phyloP scores from a whole-genome alignment of 176 grass and related monocot genomes.

The Juncus inflexus region DNA sequence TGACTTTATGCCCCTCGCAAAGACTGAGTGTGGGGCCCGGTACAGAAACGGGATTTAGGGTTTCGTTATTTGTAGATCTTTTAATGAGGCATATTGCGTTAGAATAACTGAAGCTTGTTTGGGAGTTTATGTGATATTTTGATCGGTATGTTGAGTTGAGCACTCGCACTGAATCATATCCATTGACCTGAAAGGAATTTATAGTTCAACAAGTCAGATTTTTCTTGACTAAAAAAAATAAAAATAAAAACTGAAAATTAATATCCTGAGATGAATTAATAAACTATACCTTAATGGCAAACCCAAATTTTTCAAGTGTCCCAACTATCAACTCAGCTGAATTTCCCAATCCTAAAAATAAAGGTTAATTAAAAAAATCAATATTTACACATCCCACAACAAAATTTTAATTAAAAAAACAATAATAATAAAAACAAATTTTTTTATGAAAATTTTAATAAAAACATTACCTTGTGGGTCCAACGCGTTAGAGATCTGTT shows the following conservation, averaged over 20 bases:
- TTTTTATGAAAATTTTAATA: too few species aligned
- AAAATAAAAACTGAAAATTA: too few species aligned
- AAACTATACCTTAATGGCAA: slow-evolving; percentile 57
- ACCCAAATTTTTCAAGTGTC: slow-evolving; percentile 50
- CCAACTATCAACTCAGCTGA: slow-evolving; percentile 45
- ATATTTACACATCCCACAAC: slow-evolving; percentile 15
- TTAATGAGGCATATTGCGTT: slow-evolving; percentile 18
- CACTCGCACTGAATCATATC: slow-evolving; percentile 59
- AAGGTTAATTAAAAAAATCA: slow-evolving; percentile 10
- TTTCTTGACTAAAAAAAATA: not conserved
- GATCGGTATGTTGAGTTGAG: slow-evolving; percentile 67
- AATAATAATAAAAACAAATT: too few species aligned
- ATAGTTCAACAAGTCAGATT: slow-evolving; percentile 13
- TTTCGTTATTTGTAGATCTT: slow-evolving; percentile 34
- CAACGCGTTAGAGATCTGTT: slow-evolving; percentile 53
- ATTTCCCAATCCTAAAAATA: slow-evolving; percentile 9
- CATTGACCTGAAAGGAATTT: slow-evolving; percentile 67
- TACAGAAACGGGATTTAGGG: slow-evolving; percentile 28
- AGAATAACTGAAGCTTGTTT: slow-evolving; percentile 24
- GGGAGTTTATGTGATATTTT: slow-evolving; percentile 72
- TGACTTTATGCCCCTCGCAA: slow-evolving; percentile 71
- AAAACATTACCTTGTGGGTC: slow-evolving; percentile 50
- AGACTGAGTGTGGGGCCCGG: slow-evolving; percentile 46
- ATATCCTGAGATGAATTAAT: too few species aligned
- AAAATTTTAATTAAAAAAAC: slow-evolving; percentile 23